Evolutionary conservation across 495 filamentous ascomycete genomes (phyloP), one percentile per base, ranked within the genome.

Genomic region (Penicillium goetzii): DNA sequence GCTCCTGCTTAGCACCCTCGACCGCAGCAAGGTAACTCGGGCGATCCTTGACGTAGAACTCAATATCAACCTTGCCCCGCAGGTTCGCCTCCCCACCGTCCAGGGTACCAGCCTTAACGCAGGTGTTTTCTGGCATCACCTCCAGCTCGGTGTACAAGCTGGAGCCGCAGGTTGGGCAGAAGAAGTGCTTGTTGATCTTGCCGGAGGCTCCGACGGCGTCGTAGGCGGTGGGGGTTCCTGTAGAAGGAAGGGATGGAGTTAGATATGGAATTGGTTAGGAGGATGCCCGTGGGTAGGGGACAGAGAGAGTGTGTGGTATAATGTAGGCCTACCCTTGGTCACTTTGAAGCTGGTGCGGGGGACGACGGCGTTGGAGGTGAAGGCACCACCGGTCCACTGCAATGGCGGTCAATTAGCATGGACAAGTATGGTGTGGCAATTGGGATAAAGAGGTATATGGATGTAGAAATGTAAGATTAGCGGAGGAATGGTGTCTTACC

Each of bases 121-220:
- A 72, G 14, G 73, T 76, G 58, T 70, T 71, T n/a, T 80, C 78
- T 10, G 81, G 74, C 78, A 82, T 81, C 49, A 82, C 32, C 57
- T 83, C 81, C 15, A 82, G 66, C 62, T 78, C 74, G 30, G 78
- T 83, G 55, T 80, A 83, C 5, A 83, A 68, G 17, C 71, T 70
- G 3, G 74, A 79, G 12, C 81, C 81, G 63, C 81, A 77, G 58
- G 53, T 78, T 19, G 64, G 49, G 64, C 81, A 84, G 71, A 84
- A 83, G 60, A 74, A 82, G 60, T 83, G 80, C 63, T 80, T 79
- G 65, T 83, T 83, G 63, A 79, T 74, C 52, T 82, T 83, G 15
- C 81, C 81, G 6, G 70, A 73, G 34, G 62, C 68, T 3, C 79
- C 81, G 4, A 54, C 67, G 17, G 56, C 68, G 28, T 81, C 78